These are phyloP conservation scores for Fusarium lateritium DNA, from an alignment of 2,329 filamentous ascomycete species.

Conservation along the genomic window DNA sequence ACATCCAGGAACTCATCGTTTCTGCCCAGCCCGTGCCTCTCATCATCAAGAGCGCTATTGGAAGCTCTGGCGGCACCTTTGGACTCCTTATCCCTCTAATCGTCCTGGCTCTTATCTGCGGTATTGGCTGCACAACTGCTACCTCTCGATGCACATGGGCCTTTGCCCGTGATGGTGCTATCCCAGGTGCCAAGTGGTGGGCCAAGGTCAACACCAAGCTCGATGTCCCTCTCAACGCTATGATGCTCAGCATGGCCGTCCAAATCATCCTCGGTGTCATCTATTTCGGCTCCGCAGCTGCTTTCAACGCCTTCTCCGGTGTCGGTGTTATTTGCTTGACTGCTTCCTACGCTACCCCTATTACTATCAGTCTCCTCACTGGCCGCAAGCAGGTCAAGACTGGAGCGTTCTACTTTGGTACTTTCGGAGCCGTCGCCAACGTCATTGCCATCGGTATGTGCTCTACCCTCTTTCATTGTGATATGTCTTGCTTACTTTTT, in stretches of 20 bases:
- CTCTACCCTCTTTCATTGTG: neutral
- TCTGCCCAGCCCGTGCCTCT: slow-evolving; percentile 74
- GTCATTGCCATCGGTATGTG: slow-evolving; percentile 73
- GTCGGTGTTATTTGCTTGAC: slow-evolving; percentile 80
- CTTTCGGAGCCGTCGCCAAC: slow-evolving; percentile 74
- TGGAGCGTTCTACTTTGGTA: slow-evolving; percentile 73
- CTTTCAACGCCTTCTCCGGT: slow-evolving; percentile 81
- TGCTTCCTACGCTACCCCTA: slow-evolving; percentile 76
- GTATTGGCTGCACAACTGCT: slow-evolving; percentile 78
- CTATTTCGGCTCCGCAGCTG: slow-evolving; percentile 77
- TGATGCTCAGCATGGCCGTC: slow-evolving; percentile 78
- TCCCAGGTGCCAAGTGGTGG: slow-evolving; percentile 75
- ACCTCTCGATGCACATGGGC: slow-evolving; percentile 78
- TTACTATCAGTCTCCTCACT: slow-evolving; percentile 73
- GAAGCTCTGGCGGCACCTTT: slow-evolving; percentile 72
- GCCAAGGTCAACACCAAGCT: slow-evolving; percentile 72
- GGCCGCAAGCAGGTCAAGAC: slow-evolving; percentile 71
- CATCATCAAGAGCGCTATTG: slow-evolving; percentile 75
- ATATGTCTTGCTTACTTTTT: slow-evolving; percentile 32
- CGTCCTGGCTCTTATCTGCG: slow-evolving; percentile 76
- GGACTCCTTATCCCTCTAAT: slow-evolving; percentile 75
- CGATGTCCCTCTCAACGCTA: slow-evolving; percentile 78
- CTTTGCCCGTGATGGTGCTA: slow-evolving; percentile 78
- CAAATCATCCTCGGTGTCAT: slow-evolving; percentile 76
- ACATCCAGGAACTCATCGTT: slow-evolving; percentile 68